Percentiles rank a stretch among this genome's conserved stretches.
Evolutionary conservation across 2,329 filamentous ascomycete species (phyloP).

Genomic region (Stachybotrys elegans): DNA sequence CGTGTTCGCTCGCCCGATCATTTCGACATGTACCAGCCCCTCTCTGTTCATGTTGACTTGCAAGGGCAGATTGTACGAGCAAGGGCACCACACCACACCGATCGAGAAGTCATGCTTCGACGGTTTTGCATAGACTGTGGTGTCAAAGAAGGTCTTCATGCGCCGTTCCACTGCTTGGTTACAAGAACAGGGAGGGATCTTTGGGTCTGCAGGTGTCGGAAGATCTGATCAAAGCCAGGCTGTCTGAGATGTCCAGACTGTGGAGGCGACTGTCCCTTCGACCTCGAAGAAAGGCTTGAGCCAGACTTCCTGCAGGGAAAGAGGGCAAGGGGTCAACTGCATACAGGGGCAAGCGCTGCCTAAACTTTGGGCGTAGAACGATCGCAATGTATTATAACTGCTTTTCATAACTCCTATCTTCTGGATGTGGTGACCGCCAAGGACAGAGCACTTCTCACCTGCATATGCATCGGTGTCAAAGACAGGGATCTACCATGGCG

Average conservation of each 20-base stretch:
- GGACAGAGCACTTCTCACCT: too few relatives aligned
- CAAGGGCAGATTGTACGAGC: conserved; percentile 22
- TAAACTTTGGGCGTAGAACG: too few relatives aligned
- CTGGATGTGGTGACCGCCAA: too few relatives aligned
- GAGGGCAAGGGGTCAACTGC: too few relatives aligned
- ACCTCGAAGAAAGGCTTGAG: conserved; percentile 24
- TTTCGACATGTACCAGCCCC: conserved; percentile 31
- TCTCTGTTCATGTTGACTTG: conserved; percentile 25
- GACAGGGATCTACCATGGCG: too few relatives aligned
- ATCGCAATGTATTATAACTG: too few relatives aligned
- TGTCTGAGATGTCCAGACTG: conserved; percentile 30
- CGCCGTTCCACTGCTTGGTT: conserved; percentile 29
- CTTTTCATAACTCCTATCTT: too few relatives aligned
- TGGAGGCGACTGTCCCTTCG: conserved; percentile 28
- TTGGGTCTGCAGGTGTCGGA: conserved; percentile 34
- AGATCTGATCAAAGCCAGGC: conserved; percentile 29
- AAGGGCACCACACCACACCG: conserved; percentile 20
- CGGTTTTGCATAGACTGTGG: conserved; percentile 38
- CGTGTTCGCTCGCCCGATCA: conserved; percentile 32
- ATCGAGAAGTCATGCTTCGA: conserved; percentile 26
- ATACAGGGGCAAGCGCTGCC: too few relatives aligned
- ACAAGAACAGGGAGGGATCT: conserved; percentile 32
- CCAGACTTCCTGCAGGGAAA: too few relatives aligned
- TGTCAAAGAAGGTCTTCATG: conserved; percentile 30
- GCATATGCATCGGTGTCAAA: too few relatives aligned